These are phyloP conservation scores for Xylariomycetidae sp. DNA, from an alignment of 2,329 filamentous ascomycete species.

Conservation along the genomic window DNA sequence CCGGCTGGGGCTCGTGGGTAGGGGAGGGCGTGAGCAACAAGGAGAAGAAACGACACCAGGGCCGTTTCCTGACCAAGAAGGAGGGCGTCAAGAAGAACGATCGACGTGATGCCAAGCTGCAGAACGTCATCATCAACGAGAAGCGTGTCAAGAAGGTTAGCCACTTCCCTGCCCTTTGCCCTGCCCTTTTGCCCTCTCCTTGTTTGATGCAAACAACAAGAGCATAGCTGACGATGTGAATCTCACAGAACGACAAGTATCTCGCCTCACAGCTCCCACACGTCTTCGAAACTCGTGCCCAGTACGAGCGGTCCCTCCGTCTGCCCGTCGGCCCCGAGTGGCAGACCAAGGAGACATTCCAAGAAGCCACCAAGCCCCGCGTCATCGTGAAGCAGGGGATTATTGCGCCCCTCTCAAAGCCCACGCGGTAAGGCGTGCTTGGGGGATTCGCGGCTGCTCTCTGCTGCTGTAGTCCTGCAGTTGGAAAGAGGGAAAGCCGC, in stretches of 20 bases:
- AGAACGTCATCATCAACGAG: slow-evolving; percentile 87
- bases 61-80: slow-evolving; percentile 57
- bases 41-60: slow-evolving; percentile 57
- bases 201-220: background rate
- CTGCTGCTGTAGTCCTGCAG: no score
- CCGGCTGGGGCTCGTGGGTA: slow-evolving; percentile 86
- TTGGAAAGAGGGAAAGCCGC: no score
- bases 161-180: background rate
- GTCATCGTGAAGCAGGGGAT: slow-evolving; percentile 87
- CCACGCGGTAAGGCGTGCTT: slow-evolving; percentile 39
- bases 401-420: slow-evolving; percentile 81
- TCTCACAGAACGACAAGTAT: slow-evolving; percentile 70
- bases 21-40: slow-evolving; percentile 74
- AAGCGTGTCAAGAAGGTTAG: slow-evolving; percentile 79
- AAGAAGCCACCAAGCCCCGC: slow-evolving; percentile 81
- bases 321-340: slow-evolving; percentile 90
- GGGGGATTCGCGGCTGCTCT: no score
- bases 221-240: background rate
- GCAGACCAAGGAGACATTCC: slow-evolving; percentile 93
- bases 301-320: slow-evolving; percentile 85
- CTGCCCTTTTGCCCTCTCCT: background rate
- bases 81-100: slow-evolving; percentile 71
- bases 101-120: slow-evolving; percentile 75
- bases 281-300: slow-evolving; percentile 77
- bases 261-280: slow-evolving; percentile 79